Conservation (phyloP, 371 early-diverging fungal species). For the Funneliformis caledonium region DNA sequence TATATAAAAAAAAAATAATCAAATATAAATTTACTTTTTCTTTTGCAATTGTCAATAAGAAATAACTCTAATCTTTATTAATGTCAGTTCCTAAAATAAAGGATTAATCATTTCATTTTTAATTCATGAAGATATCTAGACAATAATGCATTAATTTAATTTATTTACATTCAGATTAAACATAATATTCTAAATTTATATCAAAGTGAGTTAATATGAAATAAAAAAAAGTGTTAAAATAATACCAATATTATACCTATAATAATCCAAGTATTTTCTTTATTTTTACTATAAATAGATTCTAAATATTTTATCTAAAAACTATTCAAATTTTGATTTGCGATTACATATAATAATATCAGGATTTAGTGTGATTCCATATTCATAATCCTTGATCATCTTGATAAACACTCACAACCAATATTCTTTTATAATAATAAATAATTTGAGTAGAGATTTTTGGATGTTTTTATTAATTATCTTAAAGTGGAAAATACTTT, state of each 20-base stretch:
- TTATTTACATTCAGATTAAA: slow-evolving; percentile 51
- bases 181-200: slow-evolving; percentile 82
- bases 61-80: slow-evolving; percentile 93
- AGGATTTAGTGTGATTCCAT: slow-evolving; percentile 90
- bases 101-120: not conserved
- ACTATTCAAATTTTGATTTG: slow-evolving; percentile 89
- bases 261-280: slow-evolving; percentile 42
- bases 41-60: slow-evolving; percentile 72
- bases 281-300: slow-evolving; percentile 42
- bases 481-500: too few species aligned
- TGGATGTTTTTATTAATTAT: too few species aligned
- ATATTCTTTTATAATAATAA: slow-evolving; percentile 90
- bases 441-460: too few species aligned
- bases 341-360: slow-evolving; percentile 90
- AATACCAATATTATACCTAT: slow-evolving; percentile 39
- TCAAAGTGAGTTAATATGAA: not conserved
- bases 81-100: slow-evolving; percentile 61
- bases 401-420: slow-evolving; percentile 88
- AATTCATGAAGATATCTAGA: too few species aligned
- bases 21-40: slow-evolving; percentile 41
- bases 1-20: not conserved
- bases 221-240: too few species aligned
- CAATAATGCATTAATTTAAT: slow-evolving; percentile 48
- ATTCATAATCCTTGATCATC: slow-evolving; percentile 71
- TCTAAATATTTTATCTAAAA: slow-evolving; percentile 56